Percentiles rank a stretch among this genome's conserved stretches.
Evolutionary conservation across 306 rosid genomes (phyloP).

Genomic region (Prosopis cineraria): DNA sequence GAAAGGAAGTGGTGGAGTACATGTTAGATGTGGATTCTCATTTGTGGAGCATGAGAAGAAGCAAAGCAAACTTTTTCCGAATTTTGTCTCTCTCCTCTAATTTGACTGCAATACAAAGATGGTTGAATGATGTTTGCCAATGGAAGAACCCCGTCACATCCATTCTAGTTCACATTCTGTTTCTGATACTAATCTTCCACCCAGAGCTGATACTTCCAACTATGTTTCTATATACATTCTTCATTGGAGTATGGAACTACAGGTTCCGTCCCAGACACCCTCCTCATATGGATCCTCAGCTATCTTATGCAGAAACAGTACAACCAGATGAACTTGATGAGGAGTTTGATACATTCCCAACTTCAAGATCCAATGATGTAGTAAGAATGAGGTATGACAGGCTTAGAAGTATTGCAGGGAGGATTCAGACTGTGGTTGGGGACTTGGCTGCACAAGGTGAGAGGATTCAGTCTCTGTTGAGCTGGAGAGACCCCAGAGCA

Average conservation of each 20-base stretch:
- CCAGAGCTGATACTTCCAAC: slow-evolving; percentile 90
- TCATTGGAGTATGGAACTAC: slow-evolving; percentile 86
- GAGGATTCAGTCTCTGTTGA: slow-evolving; percentile 70
- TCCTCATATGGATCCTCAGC: slow-evolving; percentile 76
- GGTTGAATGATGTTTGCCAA: slow-evolving; percentile 72
- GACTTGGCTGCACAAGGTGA: slow-evolving; percentile 94
- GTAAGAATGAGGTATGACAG: slow-evolving; percentile 85
- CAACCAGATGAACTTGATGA: slow-evolving; percentile 86
- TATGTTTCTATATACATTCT: slow-evolving; percentile 71
- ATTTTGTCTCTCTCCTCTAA: slow-evolving; percentile 72
- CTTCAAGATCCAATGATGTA: slow-evolving; percentile 57
- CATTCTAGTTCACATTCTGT: slow-evolving; percentile 68
- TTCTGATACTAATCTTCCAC: slow-evolving; percentile 70
- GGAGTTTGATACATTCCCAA: slow-evolving; percentile 89
- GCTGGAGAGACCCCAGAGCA: slow-evolving; percentile 91
- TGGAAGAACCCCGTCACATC: slow-evolving; percentile 84
- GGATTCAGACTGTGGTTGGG: slow-evolving; percentile 84
- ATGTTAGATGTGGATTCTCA: slow-evolving; percentile 87
- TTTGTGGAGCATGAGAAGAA: slow-evolving; percentile 92
- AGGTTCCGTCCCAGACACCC: slow-evolving; percentile 67
- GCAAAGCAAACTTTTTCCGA: slow-evolving; percentile 92
- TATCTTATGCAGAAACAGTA: slow-evolving; percentile 82
- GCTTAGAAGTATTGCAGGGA: slow-evolving; percentile 85
- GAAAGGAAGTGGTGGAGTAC: slow-evolving; percentile 88
- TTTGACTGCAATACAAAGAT: slow-evolving; percentile 49